phyloP scores from a whole-genome alignment of 2,329 filamentous ascomycete genomes.

The Colletotrichum phormii region DNA sequence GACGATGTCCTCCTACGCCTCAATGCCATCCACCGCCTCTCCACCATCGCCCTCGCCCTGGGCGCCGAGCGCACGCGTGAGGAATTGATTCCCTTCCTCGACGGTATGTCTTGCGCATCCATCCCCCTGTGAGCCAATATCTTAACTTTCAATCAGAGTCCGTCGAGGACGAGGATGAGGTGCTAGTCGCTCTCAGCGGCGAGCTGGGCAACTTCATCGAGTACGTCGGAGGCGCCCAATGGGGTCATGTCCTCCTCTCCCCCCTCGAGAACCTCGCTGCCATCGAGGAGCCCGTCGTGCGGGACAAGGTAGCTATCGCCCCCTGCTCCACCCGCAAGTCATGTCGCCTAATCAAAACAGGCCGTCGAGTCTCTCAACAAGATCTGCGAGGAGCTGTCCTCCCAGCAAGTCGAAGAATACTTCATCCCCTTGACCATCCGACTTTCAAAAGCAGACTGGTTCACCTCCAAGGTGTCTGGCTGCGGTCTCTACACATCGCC shows the following conservation, averaged over 20 bases:
- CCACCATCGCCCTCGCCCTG: slow-evolving; percentile 95
- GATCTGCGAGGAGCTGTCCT: slow-evolving; percentile 92
- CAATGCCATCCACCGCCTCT: slow-evolving; percentile 98
- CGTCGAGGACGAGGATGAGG: slow-evolving; percentile 98
- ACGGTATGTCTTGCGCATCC: slow-evolving; percentile 74
- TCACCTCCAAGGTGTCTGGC: slow-evolving; percentile 98
- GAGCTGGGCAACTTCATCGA: slow-evolving; percentile 97
- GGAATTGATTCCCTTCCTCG: slow-evolving; percentile 98
- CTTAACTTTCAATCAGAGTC: slow-evolving; percentile 74
- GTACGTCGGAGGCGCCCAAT: slow-evolving; percentile 94
- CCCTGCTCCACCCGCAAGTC: slow-evolving; percentile 20
- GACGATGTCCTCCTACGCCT: slow-evolving; percentile 98
- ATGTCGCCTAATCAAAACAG: slow-evolving; percentile 57
- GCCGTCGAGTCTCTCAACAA: slow-evolving; percentile 99
- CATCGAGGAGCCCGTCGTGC: slow-evolving; percentile 97
- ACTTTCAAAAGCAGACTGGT: slow-evolving; percentile 99
- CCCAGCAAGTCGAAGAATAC: slow-evolving; percentile 94
- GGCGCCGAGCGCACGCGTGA: slow-evolving; percentile 97
- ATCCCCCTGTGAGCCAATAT: slow-evolving; percentile 33
- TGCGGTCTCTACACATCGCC: slow-evolving; percentile 94
- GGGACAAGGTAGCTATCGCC: slow-evolving; percentile 82
- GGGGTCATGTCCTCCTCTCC: slow-evolving; percentile 94
- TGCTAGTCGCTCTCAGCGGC: slow-evolving; percentile 95
- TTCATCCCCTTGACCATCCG: slow-evolving; percentile 96
- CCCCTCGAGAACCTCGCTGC: slow-evolving; percentile 97